Percentiles rank a stretch among this genome's conserved stretches.
Conservation (phyloP, 192 early-diverging fungal genomes). For the Allomyces javanicus region DNA sequence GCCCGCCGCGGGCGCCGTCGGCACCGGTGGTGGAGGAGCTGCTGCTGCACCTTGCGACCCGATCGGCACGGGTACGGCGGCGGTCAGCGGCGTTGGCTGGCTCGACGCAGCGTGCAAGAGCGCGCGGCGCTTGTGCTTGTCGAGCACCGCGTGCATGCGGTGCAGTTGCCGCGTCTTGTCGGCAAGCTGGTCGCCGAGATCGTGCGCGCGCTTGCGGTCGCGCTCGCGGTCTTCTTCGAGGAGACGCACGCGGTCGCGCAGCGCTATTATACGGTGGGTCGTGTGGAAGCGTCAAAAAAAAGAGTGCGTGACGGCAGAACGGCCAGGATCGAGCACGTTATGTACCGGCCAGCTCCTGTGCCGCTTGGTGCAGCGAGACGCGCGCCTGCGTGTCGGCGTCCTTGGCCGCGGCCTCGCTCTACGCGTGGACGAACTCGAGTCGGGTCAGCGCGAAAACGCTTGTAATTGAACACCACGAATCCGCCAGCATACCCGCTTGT, state of each 20-base stretch:
- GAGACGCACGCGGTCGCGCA: not conserved
- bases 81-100: no score
- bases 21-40: no score
- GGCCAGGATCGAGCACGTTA: not conserved
- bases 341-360: not conserved
- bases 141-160: not conserved
- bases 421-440: no score
- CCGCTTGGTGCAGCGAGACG: not conserved
- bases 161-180: not conserved
- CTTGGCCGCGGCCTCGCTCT: not conserved
- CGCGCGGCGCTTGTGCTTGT: not conserved
- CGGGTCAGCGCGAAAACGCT: no score
- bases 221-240: not conserved
- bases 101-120: no score
- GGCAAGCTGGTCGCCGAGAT: not conserved
- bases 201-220: not conserved
- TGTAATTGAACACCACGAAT: no score
- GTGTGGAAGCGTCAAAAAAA: not conserved
- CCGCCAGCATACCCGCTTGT: constrained; percentile 1
- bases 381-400: not conserved
- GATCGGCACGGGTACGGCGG: no score
- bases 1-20: no score
- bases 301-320: not conserved
- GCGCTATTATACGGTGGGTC: not conserved
- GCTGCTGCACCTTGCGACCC: no score